Percentiles rank a stretch among this genome's conserved stretches.
Evolutionary conservation across 164 flowering plant genomes (phyloP).

Genomic region (Cinnamomum chago): DNA sequence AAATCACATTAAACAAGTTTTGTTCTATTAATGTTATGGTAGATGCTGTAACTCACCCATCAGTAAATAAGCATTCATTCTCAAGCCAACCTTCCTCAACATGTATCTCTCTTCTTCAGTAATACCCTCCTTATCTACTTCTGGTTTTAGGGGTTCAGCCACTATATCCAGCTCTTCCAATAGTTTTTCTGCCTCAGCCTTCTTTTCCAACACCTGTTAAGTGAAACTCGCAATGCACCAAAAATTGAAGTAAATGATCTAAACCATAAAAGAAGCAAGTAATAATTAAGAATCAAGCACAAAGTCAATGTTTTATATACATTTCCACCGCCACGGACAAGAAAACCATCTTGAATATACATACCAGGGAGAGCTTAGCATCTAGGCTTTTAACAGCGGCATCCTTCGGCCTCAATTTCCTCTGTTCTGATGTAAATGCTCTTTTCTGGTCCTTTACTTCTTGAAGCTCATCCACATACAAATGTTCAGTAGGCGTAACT

Average conservation of each 20-base stretch:
- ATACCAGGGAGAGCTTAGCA: constrained; percentile 61
- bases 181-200: constrained; percentile 71
- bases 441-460: constrained; percentile 17
- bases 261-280: constrained; percentile 1
- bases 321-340: not conserved
- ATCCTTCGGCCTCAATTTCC: constrained; percentile 27
- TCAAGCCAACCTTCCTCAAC: constrained; percentile 89
- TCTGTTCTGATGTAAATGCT: constrained; percentile 13
- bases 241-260: not conserved
- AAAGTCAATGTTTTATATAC: not conserved
- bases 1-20: not conserved
- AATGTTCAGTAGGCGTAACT: constrained; percentile 16
- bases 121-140: constrained; percentile 73
- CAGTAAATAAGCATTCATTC: constrained; percentile 77
- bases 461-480: constrained; percentile 17
- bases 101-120: constrained; percentile 90
- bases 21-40: not conserved
- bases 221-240: constrained; percentile 6
- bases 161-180: constrained; percentile 57
- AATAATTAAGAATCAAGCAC: not conserved
- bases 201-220: constrained; percentile 67
- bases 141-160: constrained; percentile 37
- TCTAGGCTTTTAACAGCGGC: constrained; percentile 36
- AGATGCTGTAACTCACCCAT: constrained; percentile 51
- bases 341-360: constrained; percentile 5